Evolutionary conservation across 371 early-diverging fungal species (phyloP), one percentile per base, ranked within the genome.

Genomic region (Basidiobolus meristosporus): DNA sequence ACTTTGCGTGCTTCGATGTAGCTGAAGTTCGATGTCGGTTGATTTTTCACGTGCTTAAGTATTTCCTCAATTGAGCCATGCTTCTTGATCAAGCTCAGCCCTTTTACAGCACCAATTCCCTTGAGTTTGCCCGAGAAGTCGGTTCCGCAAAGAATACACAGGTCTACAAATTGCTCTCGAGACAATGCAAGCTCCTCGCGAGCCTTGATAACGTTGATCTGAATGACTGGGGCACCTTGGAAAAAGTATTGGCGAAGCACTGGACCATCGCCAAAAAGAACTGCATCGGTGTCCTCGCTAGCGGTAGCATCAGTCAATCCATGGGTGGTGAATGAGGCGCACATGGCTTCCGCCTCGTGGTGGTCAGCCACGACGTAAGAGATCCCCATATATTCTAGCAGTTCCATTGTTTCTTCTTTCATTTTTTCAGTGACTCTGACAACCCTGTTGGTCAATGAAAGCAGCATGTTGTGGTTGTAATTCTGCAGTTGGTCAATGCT

Each of bases 91-190:
- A 70, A 49, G 10, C 59, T 45, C 1, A 63, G 51, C 0, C 81
- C 83, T 6, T 57, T 62, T 11, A 64, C 51, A 6, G 77, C 70
- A 0, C 79, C 82, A 14, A 82, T 63, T 2, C 69, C 65, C 30
- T 60, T 60, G 2, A 82, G 60, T 0, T 70, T 79, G 7, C 60
- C 56, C 32, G 73, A 68, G 50, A 79, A 83, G 38, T 83, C 83
- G 0, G 82, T 81, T 5, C 82, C 83, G 42, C 80, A 83, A n/a
- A 83, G 47, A 31, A 83, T 83, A 41, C 82, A 78, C 38, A 83
- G 17, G 46, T 82, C 83, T 2, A 77, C 44, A 47, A 79, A 82
- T 9, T 64, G 55, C 7, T 56, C 54, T 28, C 59, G 47, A 4
- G 53, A 61, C n/a, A 83, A 34, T 0, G 60, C 61, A 11, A 83